These are phyloP conservation scores for Opeltia flavorubescens DNA, from an alignment of 495 filamentous ascomycete species.

Conservation along the genomic window DNA sequence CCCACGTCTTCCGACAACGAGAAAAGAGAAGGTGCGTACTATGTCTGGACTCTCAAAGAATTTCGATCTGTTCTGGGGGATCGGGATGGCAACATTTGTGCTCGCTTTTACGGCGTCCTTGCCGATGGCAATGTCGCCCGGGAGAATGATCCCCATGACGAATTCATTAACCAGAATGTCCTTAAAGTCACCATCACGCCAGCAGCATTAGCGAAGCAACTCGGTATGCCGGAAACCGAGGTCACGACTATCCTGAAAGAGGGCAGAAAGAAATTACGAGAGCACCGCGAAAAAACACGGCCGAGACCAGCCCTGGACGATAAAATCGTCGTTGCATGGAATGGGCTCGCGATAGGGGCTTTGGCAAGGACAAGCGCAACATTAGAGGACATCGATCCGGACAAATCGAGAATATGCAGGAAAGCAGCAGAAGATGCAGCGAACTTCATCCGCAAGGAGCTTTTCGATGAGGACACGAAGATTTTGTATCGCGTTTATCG, in stretches of 20 bases:
- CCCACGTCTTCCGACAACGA: conserved; percentile 61
- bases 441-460: conserved; percentile 59
- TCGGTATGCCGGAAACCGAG: conserved; percentile 61
- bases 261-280: conserved; percentile 54
- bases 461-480: conserved; percentile 52
- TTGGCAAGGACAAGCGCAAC: conserved; percentile 60
- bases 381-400: conserved; percentile 44
- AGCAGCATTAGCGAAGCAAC: conserved; percentile 57
- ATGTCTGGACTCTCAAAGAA: conserved; percentile 86
- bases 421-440: conserved; percentile 54
- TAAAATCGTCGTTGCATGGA: conserved; percentile 79
- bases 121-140: conserved; percentile 79
- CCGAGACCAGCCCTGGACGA: conserved; percentile 76
- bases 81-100: conserved; percentile 58
- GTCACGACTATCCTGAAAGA: conserved; percentile 54
- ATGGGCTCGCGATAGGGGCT: conserved; percentile 78
- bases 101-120: conserved; percentile 75
- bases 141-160: conserved; percentile 77
- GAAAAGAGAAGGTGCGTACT: conserved; percentile 88
- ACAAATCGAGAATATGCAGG: conserved; percentile 43
- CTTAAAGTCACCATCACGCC: conserved; percentile 45
- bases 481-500: conserved; percentile 64
- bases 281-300: conserved; percentile 60
- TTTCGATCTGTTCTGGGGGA: conserved; percentile 63
- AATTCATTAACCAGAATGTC: conserved; percentile 70